phyloP scores from a whole-genome alignment of 352 stramenopile genomes.

The Globisporangium canariense region DNA sequence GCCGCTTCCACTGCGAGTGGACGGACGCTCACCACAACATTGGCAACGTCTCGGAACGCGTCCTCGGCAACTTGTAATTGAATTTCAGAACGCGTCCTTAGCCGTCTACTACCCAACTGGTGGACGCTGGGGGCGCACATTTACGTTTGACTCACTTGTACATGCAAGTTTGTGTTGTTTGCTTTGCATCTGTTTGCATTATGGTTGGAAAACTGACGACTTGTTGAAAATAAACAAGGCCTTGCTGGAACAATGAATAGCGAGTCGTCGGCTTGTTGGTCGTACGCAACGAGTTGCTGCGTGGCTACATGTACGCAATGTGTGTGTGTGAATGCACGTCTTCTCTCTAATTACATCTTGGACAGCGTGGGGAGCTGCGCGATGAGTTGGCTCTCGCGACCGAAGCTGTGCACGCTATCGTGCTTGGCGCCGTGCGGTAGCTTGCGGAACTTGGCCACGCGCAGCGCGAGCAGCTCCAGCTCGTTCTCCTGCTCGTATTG shows the following conservation, averaged over 20 bases:
- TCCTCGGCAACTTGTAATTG: conserved; percentile 89
- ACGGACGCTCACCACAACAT: conserved; percentile 97
- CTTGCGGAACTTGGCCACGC: conserved; percentile 75
- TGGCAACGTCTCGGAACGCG: conserved; percentile 92
- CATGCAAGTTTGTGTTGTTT: neutral
- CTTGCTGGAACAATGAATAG: neutral
- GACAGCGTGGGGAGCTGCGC: conserved; percentile 62
- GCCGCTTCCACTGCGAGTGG: conserved; percentile 97
- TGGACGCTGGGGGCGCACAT: neutral
- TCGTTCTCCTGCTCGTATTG: conserved; percentile 50
- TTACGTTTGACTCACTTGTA: neutral
- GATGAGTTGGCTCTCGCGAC: conserved; percentile 58
- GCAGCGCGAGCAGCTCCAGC: conserved; percentile 56
- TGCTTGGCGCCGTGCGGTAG: conserved; percentile 34
- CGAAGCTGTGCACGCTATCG: conserved; percentile 31
- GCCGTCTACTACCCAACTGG: neutral
- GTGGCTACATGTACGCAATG: neutral
- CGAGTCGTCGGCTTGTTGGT: neutral
- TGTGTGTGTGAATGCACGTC: conserved; percentile 16
- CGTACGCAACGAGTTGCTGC: too few relatives aligned
- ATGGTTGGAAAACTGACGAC: conserved; percentile 20
- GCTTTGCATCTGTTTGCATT: neutral
- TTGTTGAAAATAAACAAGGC: neutral
- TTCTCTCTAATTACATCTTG: conserved; percentile 49
- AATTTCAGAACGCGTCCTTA: neutral